These are phyloP conservation scores for Epichloe amarillans DNA, from an alignment of 2,329 filamentous ascomycete species.

Conservation along the genomic window DNA sequence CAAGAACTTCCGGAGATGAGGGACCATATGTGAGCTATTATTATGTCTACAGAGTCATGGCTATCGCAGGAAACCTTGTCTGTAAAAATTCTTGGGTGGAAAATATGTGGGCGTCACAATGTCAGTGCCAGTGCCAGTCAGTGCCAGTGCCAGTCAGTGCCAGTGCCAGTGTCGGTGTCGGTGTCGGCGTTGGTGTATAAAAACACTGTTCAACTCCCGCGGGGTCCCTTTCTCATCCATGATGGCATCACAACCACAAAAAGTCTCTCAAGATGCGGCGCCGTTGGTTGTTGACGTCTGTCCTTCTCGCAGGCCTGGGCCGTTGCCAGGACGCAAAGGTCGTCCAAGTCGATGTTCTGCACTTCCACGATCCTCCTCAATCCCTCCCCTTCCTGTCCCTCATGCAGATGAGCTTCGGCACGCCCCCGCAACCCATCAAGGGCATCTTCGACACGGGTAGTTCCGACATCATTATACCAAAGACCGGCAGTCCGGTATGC, in stretches of 20 bases:
- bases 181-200: too few relatives aligned
- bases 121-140: too few relatives aligned
- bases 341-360: not conserved
- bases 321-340: not conserved
- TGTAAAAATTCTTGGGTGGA: accelerated
- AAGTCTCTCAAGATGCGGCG: not conserved
- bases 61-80: too few relatives aligned
- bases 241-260: too few relatives aligned
- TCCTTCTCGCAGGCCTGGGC: not conserved
- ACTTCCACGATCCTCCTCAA: not conserved
- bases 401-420: not conserved
- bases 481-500: not conserved
- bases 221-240: too few relatives aligned
- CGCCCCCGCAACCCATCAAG: not conserved
- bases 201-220: too few relatives aligned
- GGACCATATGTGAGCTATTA: too few relatives aligned
- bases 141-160: too few relatives aligned
- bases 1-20: too few relatives aligned
- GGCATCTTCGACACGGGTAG: not conserved
- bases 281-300: not conserved
- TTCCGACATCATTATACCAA: not conserved
- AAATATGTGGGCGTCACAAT: too few relatives aligned
- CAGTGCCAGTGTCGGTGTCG: too few relatives aligned
- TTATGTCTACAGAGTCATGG: too few relatives aligned
- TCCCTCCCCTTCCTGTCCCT: not conserved